Evolutionary conservation across 306 rosid species (phyloP).

Genomic region (Dicorynia guianensis): DNA sequence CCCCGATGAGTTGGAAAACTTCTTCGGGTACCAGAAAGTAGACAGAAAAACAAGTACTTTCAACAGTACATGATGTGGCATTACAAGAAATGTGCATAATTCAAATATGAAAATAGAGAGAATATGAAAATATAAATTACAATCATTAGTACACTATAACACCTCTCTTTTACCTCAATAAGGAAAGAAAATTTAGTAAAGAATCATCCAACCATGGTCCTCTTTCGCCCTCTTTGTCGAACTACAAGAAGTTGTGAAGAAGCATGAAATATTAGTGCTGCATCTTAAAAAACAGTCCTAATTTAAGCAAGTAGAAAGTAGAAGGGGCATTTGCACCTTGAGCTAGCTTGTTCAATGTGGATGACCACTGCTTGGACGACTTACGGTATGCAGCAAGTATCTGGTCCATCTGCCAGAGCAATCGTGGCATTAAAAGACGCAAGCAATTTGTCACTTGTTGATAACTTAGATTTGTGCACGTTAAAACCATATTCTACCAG

Average conservation of each 20-base stretch:
- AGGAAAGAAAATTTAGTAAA: constrained; percentile 15
- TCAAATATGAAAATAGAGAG: constrained; percentile 14
- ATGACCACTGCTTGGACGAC: constrained; percentile 93
- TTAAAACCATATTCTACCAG: not conserved
- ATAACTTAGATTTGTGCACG: not conserved
- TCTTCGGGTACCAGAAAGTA: too few relatives aligned
- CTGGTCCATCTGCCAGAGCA: constrained; percentile 57
- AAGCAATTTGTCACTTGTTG: constrained; percentile 50
- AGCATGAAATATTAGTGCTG: not conserved
- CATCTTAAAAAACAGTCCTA: constrained; percentile 4
- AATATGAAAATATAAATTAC: not conserved
- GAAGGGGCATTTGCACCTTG: constrained; percentile 69
- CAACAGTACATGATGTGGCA: not conserved
- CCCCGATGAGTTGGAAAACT: too few relatives aligned
- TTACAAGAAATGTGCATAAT: constrained; percentile 3
- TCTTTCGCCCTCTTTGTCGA: constrained; percentile 90
- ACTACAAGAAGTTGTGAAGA: constrained; percentile 52
- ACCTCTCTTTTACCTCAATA: constrained; percentile 10
- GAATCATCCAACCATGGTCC: constrained; percentile 91
- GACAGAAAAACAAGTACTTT: not conserved
- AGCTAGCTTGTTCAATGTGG: constrained; percentile 60
- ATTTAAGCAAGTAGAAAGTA: constrained; percentile 32
- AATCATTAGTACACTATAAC: constrained; percentile 6
- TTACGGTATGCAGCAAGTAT: constrained; percentile 80
- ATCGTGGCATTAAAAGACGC: constrained; percentile 55